Evolutionary conservation across 2,329 filamentous ascomycete genomes (phyloP), one percentile per base, ranked within the genome.

Genomic region (Bimuria novae-zelandiae): DNA sequence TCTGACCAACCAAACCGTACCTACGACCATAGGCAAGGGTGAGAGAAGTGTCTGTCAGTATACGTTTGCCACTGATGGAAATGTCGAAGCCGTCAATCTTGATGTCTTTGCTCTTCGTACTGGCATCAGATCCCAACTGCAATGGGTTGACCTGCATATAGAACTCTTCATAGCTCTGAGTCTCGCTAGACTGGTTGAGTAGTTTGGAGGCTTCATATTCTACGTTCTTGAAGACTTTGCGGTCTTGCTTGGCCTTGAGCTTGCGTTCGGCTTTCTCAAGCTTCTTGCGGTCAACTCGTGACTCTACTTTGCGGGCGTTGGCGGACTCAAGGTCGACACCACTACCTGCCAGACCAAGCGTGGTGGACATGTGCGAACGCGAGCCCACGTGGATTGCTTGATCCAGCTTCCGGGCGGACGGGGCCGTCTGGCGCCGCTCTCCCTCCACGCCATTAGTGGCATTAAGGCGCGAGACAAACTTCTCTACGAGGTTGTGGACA

Each of bases 101-200:
- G 82, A 99, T 92, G 72, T 99, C 94, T 82, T 99, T 99, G 76
- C 92, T 96, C 86, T 97, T 99, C 46, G 77, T 75, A 42, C 68
- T 63, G 27, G 87, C 83, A 54, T 87, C 86, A 19, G 82, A 78
- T 49, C 92, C 93, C 55, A 97, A 69, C 72, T 97, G 93, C 58
- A 99, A 83, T 56, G 94, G 94, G 75, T 99, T 99, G 80, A 99
- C 94, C 49, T 91, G 89, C 94, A 99, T 97, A 84, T 96, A 99
- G 78, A 99, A 97, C 74, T 99, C 94, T 77, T 99, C 94, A 73
- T 99, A 99, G 35, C 91, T 95, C 80, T 96, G 88, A 11, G 92
- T 81, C 66, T 88, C 84, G 66, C 93, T 89, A 3, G 90, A 83
- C 75, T 90, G 85, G 70, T 95, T 88, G 61, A 99, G 85, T 62